phyloP scores from a whole-genome alignment of 805 yeast genomes.

The Wickerhamomyces ciferrii region DNA sequence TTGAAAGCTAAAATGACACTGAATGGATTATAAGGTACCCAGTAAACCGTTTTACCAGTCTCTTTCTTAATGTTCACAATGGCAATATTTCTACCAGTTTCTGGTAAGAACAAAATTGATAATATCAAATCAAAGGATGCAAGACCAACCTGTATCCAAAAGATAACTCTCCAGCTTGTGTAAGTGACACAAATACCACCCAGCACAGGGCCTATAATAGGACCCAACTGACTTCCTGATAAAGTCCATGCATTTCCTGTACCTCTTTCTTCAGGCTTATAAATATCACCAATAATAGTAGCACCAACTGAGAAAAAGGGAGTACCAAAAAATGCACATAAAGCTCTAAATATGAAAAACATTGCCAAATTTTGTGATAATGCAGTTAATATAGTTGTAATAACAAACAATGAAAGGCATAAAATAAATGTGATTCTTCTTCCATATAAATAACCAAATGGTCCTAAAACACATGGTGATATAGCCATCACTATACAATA shows the following conservation, averaged over 20 bases:
- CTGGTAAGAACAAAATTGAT: conserved; percentile 38
- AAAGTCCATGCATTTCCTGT: conserved; percentile 43
- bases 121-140: conserved; percentile 30
- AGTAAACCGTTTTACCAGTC: conserved; percentile 32
- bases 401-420: conserved; percentile 28
- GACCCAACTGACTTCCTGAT: conserved; percentile 48
- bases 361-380: conserved; percentile 45
- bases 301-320: conserved; percentile 52
- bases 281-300: conserved; percentile 44
- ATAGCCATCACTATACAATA: conserved; percentile 47
- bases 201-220: conserved; percentile 45
- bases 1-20: conserved; percentile 36
- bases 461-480: conserved; percentile 45
- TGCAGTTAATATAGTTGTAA: conserved; percentile 32
- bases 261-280: conserved; percentile 45
- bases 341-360: conserved; percentile 46
- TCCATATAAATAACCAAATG: conserved; percentile 50
- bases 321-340: conserved; percentile 50
- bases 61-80: conserved; percentile 22
- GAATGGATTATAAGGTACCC: conserved; percentile 40
- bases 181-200: conserved; percentile 50
- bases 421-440: conserved; percentile 37
- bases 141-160: conserved; percentile 42
- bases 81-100: conserved; percentile 33
- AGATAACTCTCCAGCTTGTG: conserved; percentile 48